phyloP scores from a whole-genome alignment of 257 asterid species.

The Solanum neorickii region DNA sequence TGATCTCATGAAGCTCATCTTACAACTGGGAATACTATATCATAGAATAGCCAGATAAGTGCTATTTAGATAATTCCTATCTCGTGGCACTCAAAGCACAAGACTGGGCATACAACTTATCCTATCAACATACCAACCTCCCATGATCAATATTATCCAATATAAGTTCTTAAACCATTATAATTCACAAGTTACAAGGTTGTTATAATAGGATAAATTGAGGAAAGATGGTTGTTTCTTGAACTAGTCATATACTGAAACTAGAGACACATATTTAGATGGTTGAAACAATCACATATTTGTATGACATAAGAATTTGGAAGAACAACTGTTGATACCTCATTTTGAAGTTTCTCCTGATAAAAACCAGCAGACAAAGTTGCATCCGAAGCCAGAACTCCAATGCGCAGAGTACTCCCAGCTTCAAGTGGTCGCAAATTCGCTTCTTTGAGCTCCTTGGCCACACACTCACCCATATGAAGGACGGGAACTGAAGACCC shows the following conservation, averaged over 20 bases:
- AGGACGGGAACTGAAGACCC: conserved; percentile 62
- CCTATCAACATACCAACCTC: not conserved
- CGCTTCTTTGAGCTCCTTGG: conserved; percentile 55
- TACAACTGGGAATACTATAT: not conserved
- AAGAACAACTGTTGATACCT: conserved; percentile 24
- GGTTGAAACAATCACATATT: not conserved
- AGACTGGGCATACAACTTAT: not conserved
- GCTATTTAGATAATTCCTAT: not conserved
- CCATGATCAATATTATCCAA: not conserved
- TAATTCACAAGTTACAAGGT: not conserved
- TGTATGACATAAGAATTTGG: not conserved
- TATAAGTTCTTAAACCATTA: not conserved
- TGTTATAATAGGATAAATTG: not conserved
- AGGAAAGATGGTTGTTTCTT: not conserved
- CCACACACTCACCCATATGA: conserved; percentile 66
- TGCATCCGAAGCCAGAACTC: conserved; percentile 38
- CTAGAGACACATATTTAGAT: not conserved
- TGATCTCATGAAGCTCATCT: not conserved
- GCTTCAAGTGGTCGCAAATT: conserved; percentile 59
- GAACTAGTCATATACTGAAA: not conserved
- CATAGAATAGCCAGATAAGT: not conserved
- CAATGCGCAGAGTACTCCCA: conserved; percentile 53
- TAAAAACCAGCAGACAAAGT: conserved; percentile 30
- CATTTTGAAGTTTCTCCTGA: conserved; percentile 49
- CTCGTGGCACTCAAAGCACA: not conserved